Conservation (phyloP, 352 stramenopile species). For the Pythium rhizo-oryzae region DNA sequence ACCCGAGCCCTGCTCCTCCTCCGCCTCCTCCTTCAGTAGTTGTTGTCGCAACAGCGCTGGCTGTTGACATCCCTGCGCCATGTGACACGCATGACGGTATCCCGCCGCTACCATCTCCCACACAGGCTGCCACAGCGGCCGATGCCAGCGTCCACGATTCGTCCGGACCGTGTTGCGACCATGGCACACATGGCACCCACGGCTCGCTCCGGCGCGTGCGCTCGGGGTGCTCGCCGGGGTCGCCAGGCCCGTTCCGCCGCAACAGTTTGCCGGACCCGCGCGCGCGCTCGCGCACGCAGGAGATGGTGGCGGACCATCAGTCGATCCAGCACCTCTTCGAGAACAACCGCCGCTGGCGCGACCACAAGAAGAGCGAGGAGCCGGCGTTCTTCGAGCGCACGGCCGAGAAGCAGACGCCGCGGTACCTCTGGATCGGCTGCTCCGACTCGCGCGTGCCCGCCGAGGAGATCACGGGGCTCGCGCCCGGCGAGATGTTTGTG, state of each 20-base stretch:
- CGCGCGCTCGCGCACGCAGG: slow-evolving; percentile 25
- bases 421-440: slow-evolving; percentile 68
- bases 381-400: slow-evolving; percentile 52
- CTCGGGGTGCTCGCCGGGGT: background rate
- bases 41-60: background rate
- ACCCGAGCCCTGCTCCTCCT: background rate
- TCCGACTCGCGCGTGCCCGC: slow-evolving; percentile 60
- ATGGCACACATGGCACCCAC: background rate
- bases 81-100: no score
- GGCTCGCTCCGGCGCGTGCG: background rate
- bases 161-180: no score
- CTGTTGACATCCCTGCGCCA: background rate
- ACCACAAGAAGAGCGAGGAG: slow-evolving; percentile 43
- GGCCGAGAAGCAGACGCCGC: slow-evolving; percentile 40
- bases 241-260: slow-evolving; percentile 9
- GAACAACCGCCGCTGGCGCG: slow-evolving; percentile 59
- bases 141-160: background rate
- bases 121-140: background rate
- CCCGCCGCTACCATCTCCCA: no score
- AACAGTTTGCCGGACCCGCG: slow-evolving; percentile 17
- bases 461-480: slow-evolving; percentile 53
- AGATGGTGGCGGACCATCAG: slow-evolving; percentile 35
- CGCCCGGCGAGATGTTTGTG: slow-evolving; percentile 62
- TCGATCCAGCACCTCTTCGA: slow-evolving; percentile 55
- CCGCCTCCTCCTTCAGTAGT: background rate